Conservation (phyloP, 495 filamentous ascomycete species). For the Immersiella caudata region DNA sequence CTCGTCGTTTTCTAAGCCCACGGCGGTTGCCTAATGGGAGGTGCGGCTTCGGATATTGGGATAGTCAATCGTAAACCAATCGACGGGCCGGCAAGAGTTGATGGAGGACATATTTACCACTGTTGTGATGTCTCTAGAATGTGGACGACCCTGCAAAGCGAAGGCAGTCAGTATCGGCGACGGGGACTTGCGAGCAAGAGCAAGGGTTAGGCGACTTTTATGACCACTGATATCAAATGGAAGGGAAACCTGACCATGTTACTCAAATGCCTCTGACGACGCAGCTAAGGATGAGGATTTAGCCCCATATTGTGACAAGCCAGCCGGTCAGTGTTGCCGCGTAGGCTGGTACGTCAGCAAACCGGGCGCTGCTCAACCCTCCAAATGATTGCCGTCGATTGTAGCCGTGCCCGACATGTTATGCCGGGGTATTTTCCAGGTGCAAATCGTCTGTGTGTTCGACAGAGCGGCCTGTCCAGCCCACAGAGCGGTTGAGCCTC, state of each 20-base stretch:
- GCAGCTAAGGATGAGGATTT: not conserved
- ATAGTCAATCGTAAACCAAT: constrained; percentile 3
- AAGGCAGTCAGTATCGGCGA: not conserved
- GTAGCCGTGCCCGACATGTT: constrained; percentile 3
- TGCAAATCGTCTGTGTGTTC: constrained; percentile 12
- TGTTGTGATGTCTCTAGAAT: constrained; percentile 10
- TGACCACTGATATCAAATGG: constrained; percentile 1
- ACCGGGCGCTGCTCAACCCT: not conserved
- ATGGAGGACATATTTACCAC: not conserved
- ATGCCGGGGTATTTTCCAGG: constrained; percentile 13
- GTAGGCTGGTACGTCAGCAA: constrained; percentile 21
- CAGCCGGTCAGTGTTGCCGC: constrained; percentile 16
- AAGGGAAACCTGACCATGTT: not conserved
- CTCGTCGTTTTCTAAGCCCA: constrained; percentile 64
- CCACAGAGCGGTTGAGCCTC: constrained; percentile 14
- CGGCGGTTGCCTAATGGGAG: no score
- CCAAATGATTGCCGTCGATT: constrained; percentile 8
- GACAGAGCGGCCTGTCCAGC: not conserved
- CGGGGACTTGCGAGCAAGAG: constrained; percentile 6
- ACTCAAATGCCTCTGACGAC: not conserved
- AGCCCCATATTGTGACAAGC: not conserved
- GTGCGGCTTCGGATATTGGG: not conserved
- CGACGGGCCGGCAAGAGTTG: not conserved
- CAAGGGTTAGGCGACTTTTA: not conserved
- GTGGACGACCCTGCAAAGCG: constrained; percentile 17